phyloP scores from a whole-genome alignment of 2,329 filamentous ascomycete genomes.

The Sporothrix protearum region DNA sequence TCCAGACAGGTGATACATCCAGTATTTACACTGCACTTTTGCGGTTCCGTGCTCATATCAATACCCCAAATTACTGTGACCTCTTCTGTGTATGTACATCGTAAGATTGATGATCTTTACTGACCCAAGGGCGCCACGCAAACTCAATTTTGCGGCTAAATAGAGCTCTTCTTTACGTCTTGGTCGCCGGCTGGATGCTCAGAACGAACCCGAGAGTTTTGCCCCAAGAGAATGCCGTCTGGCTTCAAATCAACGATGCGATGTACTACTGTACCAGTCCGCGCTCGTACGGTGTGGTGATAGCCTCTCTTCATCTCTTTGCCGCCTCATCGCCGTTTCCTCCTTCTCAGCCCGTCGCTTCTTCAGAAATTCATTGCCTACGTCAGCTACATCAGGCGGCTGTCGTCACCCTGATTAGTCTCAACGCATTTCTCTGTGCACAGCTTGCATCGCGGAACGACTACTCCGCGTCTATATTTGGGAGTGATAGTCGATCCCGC shows the following conservation, averaged over 20 bases:
- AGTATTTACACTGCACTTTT: neutral
- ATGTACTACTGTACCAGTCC: neutral
- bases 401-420: neutral
- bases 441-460: neutral
- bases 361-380: conserved; percentile 1
- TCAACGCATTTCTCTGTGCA: neutral
- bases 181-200: neutral
- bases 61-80: neutral
- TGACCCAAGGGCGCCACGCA: too few relatives aligned
- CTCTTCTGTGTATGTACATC: neutral
- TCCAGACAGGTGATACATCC: too few relatives aligned
- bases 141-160: too few relatives aligned
- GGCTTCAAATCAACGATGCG: neutral
- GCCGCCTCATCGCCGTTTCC: neutral
- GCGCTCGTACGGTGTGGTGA: neutral
- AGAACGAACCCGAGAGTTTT: neutral
- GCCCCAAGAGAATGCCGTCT: neutral
- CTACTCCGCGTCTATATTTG: neutral
- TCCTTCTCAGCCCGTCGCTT: neutral
- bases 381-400: conserved; percentile 2
- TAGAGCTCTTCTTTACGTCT: neutral
- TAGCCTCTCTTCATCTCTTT: neutral
- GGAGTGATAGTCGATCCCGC: conserved; percentile 18
- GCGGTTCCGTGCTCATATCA: neutral
- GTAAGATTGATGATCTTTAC: too few relatives aligned